A percentile compares a stretch with the other conserved stretches of the same genome.
Evolutionary conservation across 2,329 filamentous ascomycete genomes (phyloP).

Genomic region (Fusarium sp.): DNA sequence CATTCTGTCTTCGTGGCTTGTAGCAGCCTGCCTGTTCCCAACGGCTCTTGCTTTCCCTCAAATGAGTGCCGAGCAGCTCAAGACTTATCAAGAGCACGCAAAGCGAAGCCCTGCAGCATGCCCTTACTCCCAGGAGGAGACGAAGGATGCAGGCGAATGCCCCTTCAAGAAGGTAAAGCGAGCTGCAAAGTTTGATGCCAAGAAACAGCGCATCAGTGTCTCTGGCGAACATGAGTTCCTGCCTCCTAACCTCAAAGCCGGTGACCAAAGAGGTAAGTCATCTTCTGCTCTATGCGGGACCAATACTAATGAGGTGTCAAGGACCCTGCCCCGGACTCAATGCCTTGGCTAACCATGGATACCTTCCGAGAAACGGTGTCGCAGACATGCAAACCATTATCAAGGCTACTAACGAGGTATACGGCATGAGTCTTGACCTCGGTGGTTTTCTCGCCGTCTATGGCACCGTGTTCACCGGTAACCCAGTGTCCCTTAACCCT

Average conservation of each 20-base stretch:
- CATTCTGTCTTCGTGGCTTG: neutral
- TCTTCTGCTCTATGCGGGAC: accelerated
- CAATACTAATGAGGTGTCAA: neutral
- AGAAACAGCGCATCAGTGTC: conserved; percentile 1
- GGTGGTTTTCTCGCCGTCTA: conserved; percentile 53
- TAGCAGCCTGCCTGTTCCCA: neutral
- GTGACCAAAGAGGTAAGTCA: neutral
- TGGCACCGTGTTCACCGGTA: conserved; percentile 59
- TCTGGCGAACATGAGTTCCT: neutral
- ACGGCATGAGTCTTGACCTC: conserved; percentile 58
- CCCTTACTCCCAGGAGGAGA: neutral
- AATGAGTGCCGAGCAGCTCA: neutral
- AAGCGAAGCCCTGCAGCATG: neutral
- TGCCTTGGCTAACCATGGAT: conserved; percentile 5
- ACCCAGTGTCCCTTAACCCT: conserved; percentile 58
- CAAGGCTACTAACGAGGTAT: conserved; percentile 43
- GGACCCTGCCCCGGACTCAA: conserved; percentile 6
- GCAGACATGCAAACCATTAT: conserved; percentile 7
- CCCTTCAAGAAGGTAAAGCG: neutral
- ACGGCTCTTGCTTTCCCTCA: neutral
- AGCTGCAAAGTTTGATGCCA: neutral
- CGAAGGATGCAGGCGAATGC: neutral
- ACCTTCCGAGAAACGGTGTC: neutral
- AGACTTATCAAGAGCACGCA: neutral
- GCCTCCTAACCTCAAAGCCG: neutral